Base-by-base conservation (phyloP, 768 basidiomycete species). In the Kwoniella europaea region DNA sequence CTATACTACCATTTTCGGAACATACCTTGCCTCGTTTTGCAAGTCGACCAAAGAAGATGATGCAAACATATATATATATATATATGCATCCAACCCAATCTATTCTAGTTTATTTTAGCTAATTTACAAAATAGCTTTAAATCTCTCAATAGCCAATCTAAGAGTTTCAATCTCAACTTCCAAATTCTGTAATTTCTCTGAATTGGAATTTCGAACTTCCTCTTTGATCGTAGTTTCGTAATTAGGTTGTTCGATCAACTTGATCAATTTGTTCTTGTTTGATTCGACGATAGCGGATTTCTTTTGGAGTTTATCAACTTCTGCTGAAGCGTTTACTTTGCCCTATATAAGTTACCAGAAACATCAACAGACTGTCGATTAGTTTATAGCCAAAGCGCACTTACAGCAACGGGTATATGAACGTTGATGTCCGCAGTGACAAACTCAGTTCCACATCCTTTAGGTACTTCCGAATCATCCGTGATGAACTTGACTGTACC, bases 261-360 rank as follows among this genome's bases (percentile, higher is more conserved):
- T 95, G 69, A 85, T 75, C 46, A 96, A 85, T 86, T 97, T 98
- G 65, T 90, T 88, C 54, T 91, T 85, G 74, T 88, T 90, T 62
- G 91, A 72, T 63, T 87, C 86, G 2, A 89, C 90, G 10, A 94
- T 85, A 50, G 90, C 88, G 2, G 92, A 87, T 84, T 95, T 97
- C 88, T 97, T 98, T 79, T 93, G 89, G 71, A 91, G 90, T 84
- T 95, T 98, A 52, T 88, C 86, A 56, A 97, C 91, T 84, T 98
- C 96, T 2, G 88, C 89, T 57, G 93, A 90, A 6, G 96, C 85
- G 84, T 98, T 91, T 18, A 99, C 90, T 53, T 95, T 89, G 27
- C 95, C 94, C 94, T 97, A 75, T 16, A 61, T 15, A 16, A 15
- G 10, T 4, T 15, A 65, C 18, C 9, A 35, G 18, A 20, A 18